Base-by-base conservation (phyloP, 169 alveolate genomes). In the Perkinsus marinus region DNA sequence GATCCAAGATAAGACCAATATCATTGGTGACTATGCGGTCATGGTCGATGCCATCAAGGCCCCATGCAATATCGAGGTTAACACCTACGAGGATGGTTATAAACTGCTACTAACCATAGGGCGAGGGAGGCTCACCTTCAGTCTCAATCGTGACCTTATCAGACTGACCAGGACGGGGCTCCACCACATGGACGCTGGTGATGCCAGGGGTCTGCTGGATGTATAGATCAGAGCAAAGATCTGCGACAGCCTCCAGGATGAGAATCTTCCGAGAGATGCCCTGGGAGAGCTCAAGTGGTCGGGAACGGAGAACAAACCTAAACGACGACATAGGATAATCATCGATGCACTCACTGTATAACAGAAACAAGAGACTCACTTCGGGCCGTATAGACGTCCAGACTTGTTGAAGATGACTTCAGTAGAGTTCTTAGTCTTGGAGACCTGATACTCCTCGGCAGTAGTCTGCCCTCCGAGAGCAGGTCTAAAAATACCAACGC, bases 21-120 rank as follows among this genome's bases (percentile, higher is more conserved):
- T 98, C 99, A 96, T 99, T 99, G 6, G 99, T 95, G 90, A 96
- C 95, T 39, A 98, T 94, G 93, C 96, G 96, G 93, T 97, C 96
- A 69, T 96, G 95, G 93, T 97, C 98, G 41, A 98, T 93, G 90
- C 94, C 79, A 16, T 57, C 22, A 26, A 57, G 94, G 91, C 96
- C 97, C 89, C 93, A 94, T 91, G 89, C 92, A n/a, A 95, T 91
- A 90, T 92, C 92, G 34, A 91, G 94, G 39, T 97, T 92, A 46
- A 95, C 96, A 91, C 95, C 96, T 92, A 97, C 94, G 92, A 93
- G 47, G 5, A n/a, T n/a, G n/a, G n/a, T n/a, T n/a, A n/a, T n/a
- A n/a, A n/a, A n/a, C n/a, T n/a, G n/a, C n/a, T n/a, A n/a, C n/a
- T n/a, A n/a, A n/a, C n/a, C n/a, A n/a, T n/a, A n/a, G n/a, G n/a